Conservation (phyloP, 768 basidiomycete genomes). For the Trametes cinnabarina region DNA sequence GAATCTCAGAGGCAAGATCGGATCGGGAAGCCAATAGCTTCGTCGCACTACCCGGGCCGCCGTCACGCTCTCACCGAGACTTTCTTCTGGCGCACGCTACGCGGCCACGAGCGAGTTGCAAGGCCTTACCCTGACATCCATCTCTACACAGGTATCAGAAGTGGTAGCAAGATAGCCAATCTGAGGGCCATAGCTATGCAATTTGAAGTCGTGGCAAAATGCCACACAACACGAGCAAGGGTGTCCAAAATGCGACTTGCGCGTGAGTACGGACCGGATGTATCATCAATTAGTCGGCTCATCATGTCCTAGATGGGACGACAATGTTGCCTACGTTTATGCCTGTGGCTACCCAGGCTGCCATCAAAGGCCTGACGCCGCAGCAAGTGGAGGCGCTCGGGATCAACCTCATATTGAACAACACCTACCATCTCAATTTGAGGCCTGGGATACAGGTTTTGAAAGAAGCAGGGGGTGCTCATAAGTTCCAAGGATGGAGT, state of each 20-base stretch:
- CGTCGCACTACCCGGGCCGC: slow-evolving; percentile 16
- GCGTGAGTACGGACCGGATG: slow-evolving; percentile 46
- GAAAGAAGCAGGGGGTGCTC: slow-evolving; percentile 78
- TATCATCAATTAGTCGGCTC: neutral
- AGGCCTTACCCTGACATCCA: too few relatives aligned
- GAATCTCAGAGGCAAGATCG: slow-evolving; percentile 5
- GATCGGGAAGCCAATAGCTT: slow-evolving; percentile 24
- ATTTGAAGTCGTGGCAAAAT: slow-evolving; percentile 80
- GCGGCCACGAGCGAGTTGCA: neutral
- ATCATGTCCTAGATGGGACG: slow-evolving; percentile 54
- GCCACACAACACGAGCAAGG: slow-evolving; percentile 76
- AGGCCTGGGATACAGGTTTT: slow-evolving; percentile 77
- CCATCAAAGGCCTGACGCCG: slow-evolving; percentile 87
- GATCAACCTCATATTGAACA: slow-evolving; percentile 82
- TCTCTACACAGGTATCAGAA: neutral
- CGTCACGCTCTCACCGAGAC: slow-evolving; percentile 3
- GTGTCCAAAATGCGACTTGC: slow-evolving; percentile 83
- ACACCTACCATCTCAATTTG: slow-evolving; percentile 88
- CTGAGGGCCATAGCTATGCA: slow-evolving; percentile 49
- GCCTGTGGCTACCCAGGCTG: slow-evolving; percentile 91
- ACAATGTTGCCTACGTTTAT: slow-evolving; percentile 89
- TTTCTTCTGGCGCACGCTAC: neutral
- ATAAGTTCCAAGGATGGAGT: slow-evolving; percentile 87
- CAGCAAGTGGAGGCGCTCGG: slow-evolving; percentile 82
- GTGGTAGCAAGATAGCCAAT: neutral